A percentile compares a stretch with the other conserved stretches of the same genome.
Conservation (phyloP, 306 rosid genomes). For the Purshia tridentata region DNA sequence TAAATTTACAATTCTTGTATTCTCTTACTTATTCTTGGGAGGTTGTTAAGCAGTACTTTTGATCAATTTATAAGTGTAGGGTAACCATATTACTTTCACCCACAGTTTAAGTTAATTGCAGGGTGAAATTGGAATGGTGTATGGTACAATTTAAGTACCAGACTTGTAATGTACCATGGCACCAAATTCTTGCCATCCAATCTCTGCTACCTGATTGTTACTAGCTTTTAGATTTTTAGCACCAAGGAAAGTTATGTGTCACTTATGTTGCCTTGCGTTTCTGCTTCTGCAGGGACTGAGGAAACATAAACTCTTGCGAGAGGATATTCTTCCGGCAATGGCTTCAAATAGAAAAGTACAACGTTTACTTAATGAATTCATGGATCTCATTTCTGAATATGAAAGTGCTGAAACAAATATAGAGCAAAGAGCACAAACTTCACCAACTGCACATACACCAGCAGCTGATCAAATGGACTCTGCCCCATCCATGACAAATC, state of each 20-base stretch:
- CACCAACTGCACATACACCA: conserved; percentile 31
- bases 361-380: conserved; percentile 89
- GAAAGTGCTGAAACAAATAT: conserved; percentile 46
- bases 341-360: conserved; percentile 97
- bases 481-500: conserved; percentile 23
- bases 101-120: neutral
- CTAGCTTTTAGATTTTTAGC: neutral
- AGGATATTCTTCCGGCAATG: conserved; percentile 96
- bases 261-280: neutral
- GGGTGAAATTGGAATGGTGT: neutral
- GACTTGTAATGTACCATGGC: neutral
- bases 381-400: conserved; percentile 84
- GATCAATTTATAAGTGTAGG: neutral
- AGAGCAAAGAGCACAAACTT: conserved; percentile 35
- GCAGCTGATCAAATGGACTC: conserved; percentile 31
- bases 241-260: neutral
- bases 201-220: neutral
- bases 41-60: conserved; percentile 4
- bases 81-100: neutral
- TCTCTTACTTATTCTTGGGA: neutral
- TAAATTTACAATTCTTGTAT: neutral
- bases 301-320: conserved; percentile 86
- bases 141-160: neutral
- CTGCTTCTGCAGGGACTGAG: conserved; percentile 71
- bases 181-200: neutral